Evolutionary conservation across 306 rosid species (phyloP).

Genomic region (Cajanus cajan): DNA sequence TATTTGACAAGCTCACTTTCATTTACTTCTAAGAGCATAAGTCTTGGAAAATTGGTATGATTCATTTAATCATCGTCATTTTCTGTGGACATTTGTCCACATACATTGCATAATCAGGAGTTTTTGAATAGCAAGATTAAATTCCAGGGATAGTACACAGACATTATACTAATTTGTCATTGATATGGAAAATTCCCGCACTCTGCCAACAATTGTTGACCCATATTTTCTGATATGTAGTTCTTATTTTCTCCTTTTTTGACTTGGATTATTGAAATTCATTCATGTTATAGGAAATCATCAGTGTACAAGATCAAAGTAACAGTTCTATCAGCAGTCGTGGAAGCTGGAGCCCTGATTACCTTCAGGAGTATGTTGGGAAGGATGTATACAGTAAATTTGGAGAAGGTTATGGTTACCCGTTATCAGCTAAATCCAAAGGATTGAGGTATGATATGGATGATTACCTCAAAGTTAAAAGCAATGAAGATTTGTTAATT

Average conservation of each 20-base stretch:
- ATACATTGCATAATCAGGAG: background rate
- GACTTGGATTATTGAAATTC: slow-evolving; percentile 14
- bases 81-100: background rate
- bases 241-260: slow-evolving; percentile 9
- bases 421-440: slow-evolving; percentile 43
- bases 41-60: background rate
- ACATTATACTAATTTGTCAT: background rate
- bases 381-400: slow-evolving; percentile 45
- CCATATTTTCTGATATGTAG: background rate
- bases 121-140: background rate
- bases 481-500: slow-evolving; percentile 55
- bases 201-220: background rate
- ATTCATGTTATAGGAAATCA: slow-evolving; percentile 43
- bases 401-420: slow-evolving; percentile 34
- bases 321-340: slow-evolving; percentile 65
- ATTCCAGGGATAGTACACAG: background rate
- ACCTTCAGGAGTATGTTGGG: slow-evolving; percentile 44
- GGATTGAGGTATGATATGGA: slow-evolving; percentile 55
- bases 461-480: slow-evolving; percentile 63
- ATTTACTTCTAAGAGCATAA: background rate
- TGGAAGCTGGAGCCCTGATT: slow-evolving; percentile 89
- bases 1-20: slow-evolving; percentile 8
- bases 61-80: background rate
- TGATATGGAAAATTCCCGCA: background rate
- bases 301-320: slow-evolving; percentile 39